phyloP scores from a whole-genome alignment of 2,329 filamentous ascomycete genomes.

The Botrytis pseudocinerea region DNA sequence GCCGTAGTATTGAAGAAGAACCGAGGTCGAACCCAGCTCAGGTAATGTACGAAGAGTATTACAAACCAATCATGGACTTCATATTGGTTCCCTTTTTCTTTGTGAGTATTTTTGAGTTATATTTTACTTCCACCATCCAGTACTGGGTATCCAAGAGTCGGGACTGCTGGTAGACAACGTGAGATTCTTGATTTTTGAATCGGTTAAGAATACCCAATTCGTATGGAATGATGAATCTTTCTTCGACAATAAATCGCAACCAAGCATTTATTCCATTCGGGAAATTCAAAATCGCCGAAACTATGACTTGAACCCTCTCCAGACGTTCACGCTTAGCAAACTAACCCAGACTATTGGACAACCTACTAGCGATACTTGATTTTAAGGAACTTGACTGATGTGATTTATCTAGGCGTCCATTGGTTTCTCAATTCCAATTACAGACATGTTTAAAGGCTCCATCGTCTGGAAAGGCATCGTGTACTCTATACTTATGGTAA shows the following conservation, averaged over 20 bases:
- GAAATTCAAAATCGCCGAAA: background rate
- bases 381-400: background rate
- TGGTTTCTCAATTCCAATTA: conserved; percentile 77
- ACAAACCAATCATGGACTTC: conserved; percentile 37
- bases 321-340: background rate
- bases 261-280: background rate
- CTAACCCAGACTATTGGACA: background rate
- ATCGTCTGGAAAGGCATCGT: conserved; percentile 73
- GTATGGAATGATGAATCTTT: background rate
- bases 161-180: background rate
- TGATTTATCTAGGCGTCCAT: conserved; percentile 53
- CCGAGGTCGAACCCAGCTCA: conserved; percentile 16
- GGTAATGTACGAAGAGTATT: conserved; percentile 38
- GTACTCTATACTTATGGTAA: conserved; percentile 69
- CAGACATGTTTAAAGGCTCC: conserved; percentile 61
- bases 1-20: background rate
- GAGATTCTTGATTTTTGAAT: background rate
- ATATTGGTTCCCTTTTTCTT: conserved; percentile 63
- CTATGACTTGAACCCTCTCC: too few relatives aligned
- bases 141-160: background rate
- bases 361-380: background rate
- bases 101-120: conserved; percentile 45
- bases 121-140: background rate
- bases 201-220: background rate
- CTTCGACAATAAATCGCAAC: background rate